phyloP scores from a whole-genome alignment of 306 rosid species.

The Quercus variabilis region DNA sequence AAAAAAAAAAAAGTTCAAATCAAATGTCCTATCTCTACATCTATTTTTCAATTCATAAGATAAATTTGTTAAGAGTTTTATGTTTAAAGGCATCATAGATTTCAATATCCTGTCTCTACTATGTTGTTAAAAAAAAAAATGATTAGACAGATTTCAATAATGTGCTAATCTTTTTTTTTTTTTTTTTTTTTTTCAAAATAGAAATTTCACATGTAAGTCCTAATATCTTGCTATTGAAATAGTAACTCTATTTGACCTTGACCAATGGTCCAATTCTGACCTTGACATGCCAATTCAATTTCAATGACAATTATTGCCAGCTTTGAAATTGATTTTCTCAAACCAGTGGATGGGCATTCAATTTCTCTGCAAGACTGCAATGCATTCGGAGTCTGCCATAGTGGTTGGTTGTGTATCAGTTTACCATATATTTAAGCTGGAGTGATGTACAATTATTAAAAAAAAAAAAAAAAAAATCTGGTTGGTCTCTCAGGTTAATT shows the following conservation, averaged over 20 bases:
- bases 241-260: constrained; percentile 9
- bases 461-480: neutral
- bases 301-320: neutral
- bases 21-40: too few species aligned
- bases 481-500: neutral
- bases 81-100: too few species aligned
- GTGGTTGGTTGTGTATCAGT: neutral
- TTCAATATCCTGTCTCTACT: too few species aligned
- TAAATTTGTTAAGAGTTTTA: too few species aligned
- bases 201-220: too few species aligned
- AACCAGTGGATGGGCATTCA: constrained; percentile 31
- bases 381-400: neutral
- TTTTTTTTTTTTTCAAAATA: too few species aligned
- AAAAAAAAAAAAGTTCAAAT: too few species aligned
- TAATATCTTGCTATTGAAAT: constrained; percentile 19
- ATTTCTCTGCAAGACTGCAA: neutral
- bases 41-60: too few species aligned
- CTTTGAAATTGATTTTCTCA: neutral
- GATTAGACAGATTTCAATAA: too few species aligned
- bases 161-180: too few species aligned
- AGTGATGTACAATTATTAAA: neutral
- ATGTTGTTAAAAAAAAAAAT: too few species aligned
- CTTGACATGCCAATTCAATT: neutral
- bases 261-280: constrained; percentile 18
- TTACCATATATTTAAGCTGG: neutral